Conservation (phyloP, 345 rosid genomes). For the Bruguiera parviflora region DNA sequence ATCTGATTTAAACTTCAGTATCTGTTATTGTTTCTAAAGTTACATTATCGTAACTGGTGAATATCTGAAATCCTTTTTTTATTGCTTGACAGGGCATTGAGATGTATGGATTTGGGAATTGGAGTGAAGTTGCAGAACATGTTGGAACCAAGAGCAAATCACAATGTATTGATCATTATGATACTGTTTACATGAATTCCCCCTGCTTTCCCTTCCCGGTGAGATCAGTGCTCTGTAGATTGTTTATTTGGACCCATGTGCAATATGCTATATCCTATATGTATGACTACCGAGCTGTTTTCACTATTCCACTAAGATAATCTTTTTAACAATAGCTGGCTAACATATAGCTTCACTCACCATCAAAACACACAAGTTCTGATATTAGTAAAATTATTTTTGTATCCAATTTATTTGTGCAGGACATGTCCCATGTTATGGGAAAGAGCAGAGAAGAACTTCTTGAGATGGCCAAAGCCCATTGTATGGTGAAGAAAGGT, state of each 20-base stretch:
- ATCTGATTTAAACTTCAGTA: background rate
- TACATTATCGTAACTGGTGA: too few species aligned
- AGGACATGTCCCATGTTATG: slow-evolving; percentile 85
- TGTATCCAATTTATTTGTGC: slow-evolving; percentile 14
- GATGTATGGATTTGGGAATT: slow-evolving; percentile 93
- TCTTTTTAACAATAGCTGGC: background rate
- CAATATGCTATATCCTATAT: too few species aligned
- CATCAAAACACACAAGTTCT: background rate
- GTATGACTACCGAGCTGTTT: too few species aligned
- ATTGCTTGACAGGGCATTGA: slow-evolving; percentile 65
- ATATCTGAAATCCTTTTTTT: slow-evolving; percentile 16
- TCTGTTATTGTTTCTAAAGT: background rate
- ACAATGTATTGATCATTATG: slow-evolving; percentile 73
- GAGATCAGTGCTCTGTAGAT: slow-evolving; percentile 22
- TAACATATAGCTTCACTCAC: background rate
- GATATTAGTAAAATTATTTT: background rate
- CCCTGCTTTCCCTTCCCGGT: slow-evolving; percentile 85
- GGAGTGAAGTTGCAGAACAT: slow-evolving; percentile 88
- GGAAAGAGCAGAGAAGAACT: slow-evolving; percentile 93
- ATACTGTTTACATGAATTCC: slow-evolving; percentile 75
- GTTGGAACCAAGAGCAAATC: slow-evolving; percentile 78
- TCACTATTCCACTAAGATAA: background rate
- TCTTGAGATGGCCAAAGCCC: slow-evolving; percentile 72
- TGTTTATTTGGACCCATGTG: too few species aligned
- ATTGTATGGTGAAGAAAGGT: slow-evolving; percentile 54